These are phyloP conservation scores for Persicaria tinctoria DNA, from an alignment of 148 eudicot genomes.

Conservation along the genomic window DNA sequence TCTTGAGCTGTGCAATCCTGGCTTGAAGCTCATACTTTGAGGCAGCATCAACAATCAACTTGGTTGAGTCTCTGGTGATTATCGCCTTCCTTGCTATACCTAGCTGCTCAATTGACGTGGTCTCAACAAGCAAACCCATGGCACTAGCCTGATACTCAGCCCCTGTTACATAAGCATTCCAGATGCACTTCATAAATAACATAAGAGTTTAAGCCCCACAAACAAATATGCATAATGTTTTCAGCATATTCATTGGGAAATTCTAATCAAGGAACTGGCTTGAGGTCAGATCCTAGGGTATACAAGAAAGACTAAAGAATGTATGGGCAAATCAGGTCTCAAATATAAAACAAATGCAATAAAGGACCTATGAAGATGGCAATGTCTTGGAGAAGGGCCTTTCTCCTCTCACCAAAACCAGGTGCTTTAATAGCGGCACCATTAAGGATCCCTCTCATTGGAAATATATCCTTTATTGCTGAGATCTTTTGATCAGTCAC, in stretches of 20 bases:
- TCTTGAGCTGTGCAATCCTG: slow-evolving; percentile 85
- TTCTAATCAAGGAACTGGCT: too few species aligned
- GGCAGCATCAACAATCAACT: slow-evolving; percentile 90
- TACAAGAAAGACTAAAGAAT: not conserved
- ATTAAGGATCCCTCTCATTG: too few species aligned
- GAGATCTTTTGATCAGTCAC: slow-evolving; percentile 26
- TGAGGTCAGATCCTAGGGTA: too few species aligned
- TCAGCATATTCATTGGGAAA: too few species aligned
- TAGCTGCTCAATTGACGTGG: slow-evolving; percentile 75
- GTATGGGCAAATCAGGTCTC: not conserved
- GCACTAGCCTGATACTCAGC: slow-evolving; percentile 93
- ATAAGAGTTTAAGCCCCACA: not conserved
- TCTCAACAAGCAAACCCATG: slow-evolving; percentile 68
- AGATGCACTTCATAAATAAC: too few species aligned
- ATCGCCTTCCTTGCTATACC: slow-evolving; percentile 88
- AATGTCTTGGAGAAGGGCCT: too few species aligned
- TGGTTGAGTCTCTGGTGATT: slow-evolving; percentile 74
- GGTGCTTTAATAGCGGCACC: too few species aligned
- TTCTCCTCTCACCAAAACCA: too few species aligned
- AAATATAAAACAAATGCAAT: not conserved
- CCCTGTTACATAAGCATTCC: slow-evolving; percentile 32
- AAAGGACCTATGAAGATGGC: too few species aligned
- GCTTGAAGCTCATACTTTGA: slow-evolving; percentile 96
- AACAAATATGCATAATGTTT: too few species aligned
- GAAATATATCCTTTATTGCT: too few species aligned